Base-by-base conservation (phyloP, 257 asterid species). In the Anisodus tanguticus region DNA sequence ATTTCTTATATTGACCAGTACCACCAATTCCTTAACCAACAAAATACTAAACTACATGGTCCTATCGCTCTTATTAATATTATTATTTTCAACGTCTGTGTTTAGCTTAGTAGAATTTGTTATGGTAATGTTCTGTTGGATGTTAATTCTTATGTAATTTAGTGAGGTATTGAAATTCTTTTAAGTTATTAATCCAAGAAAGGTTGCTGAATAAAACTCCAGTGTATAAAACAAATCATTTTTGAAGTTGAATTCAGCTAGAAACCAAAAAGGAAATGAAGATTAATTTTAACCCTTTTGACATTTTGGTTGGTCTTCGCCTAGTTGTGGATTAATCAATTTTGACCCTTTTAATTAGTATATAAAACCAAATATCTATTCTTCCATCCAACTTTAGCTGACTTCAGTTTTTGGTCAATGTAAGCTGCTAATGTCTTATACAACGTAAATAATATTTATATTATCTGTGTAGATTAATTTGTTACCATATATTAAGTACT, bases 141-240 rank as follows among this genome's bases (percentile, higher is more conserved):
- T 31, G 9, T 13, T 76, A 76, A 76, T 53, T 13, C 81, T 76
- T 13, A 8, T 76, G 81, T 76, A 76, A 53, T 76, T 76, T 76
- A 26, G 81, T 53, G 64, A 77, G 26, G 5, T 47, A 22, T 22
- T 22, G 64, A 77, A 77, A 77, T 53, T 12, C 81, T 22, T 76
- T 13, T 4, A 26, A 13, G 81, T 26, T 53, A 77, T 53, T 9
- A 26, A 13, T 53, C 81, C 81, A 76, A 53, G 47, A 13, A 26
- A 76, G 15, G 60, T 11, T 74, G 19, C 81, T 49, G 62, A 49
- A 11, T 11, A 74, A 45, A 6, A 74, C n/a, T 72, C 7, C 10
- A 74, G 11, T 74, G 11, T 6, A 47, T 47, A 51, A 53, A 26
- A 76, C 47, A 11, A 71, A 49, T 22, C 22, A 51, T 13, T 53